Conservation (phyloP, 441 rosid genomes). For the Breynia disticha region DNA sequence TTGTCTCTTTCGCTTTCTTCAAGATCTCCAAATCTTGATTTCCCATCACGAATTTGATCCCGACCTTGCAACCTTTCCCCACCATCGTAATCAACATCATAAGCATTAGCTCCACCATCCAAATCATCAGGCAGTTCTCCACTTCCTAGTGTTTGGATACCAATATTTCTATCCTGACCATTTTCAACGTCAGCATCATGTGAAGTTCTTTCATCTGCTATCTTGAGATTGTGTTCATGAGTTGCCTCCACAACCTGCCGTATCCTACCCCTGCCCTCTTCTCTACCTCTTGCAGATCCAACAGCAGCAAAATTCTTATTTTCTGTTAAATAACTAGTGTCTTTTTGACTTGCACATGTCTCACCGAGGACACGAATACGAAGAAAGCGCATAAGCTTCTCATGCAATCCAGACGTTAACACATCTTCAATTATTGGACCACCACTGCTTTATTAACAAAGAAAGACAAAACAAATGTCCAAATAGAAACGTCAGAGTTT, state of each 20-base stretch:
- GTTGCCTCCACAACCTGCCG: constrained; percentile 56
- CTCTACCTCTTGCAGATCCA: constrained; percentile 51
- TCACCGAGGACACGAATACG: constrained; percentile 87
- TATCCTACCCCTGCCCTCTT: constrained; percentile 65
- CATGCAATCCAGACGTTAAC: constrained; percentile 80
- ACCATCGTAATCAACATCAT: constrained; percentile 37
- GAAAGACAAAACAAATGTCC: too few species aligned
- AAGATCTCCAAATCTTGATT: constrained; percentile 45
- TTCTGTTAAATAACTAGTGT: constrained; percentile 42
- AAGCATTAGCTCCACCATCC: constrained; percentile 31
- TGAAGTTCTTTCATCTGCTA: constrained; percentile 26
- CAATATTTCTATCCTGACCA: constrained; percentile 27
- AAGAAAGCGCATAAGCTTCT: constrained; percentile 94
- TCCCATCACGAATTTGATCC: constrained; percentile 42
- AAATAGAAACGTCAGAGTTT: constrained; percentile 9
- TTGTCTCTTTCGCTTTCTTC: constrained; percentile 79
- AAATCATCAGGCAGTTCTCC: constrained; percentile 39
- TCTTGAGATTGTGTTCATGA: constrained; percentile 36
- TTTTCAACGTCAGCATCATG: constrained; percentile 35
- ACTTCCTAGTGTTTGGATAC: constrained; percentile 26
- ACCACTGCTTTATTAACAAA: constrained; percentile 38
- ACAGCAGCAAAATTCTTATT: constrained; percentile 37
- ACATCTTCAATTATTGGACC: constrained; percentile 92
- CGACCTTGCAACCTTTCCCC: constrained; percentile 39
- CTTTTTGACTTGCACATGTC: constrained; percentile 53